Evolutionary conservation across 352 stramenopile genomes (phyloP).

Genomic region (Aphanomyces astaci): DNA sequence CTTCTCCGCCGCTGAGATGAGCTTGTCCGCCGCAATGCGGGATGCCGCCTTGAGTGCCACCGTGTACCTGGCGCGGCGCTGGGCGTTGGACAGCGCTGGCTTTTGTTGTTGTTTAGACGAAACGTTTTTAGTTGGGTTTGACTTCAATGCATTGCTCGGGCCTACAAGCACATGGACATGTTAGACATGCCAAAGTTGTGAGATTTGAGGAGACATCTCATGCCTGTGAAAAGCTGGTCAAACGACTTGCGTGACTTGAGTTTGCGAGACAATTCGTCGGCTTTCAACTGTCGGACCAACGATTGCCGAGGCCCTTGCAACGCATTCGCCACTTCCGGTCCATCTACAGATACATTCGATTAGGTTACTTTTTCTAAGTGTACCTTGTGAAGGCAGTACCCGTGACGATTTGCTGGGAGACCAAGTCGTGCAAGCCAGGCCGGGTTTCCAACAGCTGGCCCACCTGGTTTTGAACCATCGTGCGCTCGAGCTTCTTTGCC

Average conservation of each 20-base stretch:
- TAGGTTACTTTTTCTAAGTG: too few relatives aligned
- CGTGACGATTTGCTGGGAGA: constrained; percentile 63
- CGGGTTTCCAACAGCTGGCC: constrained; percentile 67
- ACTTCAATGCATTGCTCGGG: too few relatives aligned
- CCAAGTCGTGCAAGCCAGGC: constrained; percentile 69
- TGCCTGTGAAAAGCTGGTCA: constrained; percentile 34
- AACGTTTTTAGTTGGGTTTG: too few relatives aligned
- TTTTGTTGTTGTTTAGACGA: too few relatives aligned
- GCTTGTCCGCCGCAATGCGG: constrained; percentile 70
- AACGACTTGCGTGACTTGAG: constrained; percentile 62
- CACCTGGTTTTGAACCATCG: constrained; percentile 73
- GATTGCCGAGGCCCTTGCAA: constrained; percentile 65
- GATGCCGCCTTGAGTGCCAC: constrained; percentile 69
- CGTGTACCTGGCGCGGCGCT: constrained; percentile 59
- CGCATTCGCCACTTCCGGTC: constrained; percentile 28
- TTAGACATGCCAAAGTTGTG: too few relatives aligned
- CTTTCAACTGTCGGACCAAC: constrained; percentile 62
- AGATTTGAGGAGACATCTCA: neutral
- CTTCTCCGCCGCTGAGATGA: constrained; percentile 73
- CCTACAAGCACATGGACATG: too few relatives aligned
- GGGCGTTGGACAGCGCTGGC: neutral
- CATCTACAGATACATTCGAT: too few relatives aligned
- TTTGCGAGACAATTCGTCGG: constrained; percentile 55
- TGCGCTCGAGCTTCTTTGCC: constrained; percentile 70
- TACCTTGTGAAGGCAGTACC: too few relatives aligned